A percentile compares a stretch with the other conserved stretches of the same genome.
Evolutionary conservation across 768 basidiomycete genomes (phyloP).

Genomic region (Scleroderma citrinum): DNA sequence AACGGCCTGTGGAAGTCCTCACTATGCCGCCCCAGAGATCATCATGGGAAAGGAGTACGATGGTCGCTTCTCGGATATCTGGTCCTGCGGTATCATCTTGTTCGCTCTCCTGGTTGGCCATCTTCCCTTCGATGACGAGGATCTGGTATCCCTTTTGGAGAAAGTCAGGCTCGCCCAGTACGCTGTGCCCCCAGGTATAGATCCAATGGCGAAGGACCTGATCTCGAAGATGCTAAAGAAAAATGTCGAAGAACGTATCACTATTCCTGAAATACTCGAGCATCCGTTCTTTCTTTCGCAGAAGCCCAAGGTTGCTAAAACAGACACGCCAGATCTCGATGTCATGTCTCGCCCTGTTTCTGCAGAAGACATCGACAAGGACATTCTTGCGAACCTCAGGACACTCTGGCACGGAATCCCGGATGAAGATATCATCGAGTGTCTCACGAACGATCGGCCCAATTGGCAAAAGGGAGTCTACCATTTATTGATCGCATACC

Average conservation of each 20-base stretch:
- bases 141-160: constrained; percentile 67
- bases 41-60: constrained; percentile 78
- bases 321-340: constrained; percentile 53
- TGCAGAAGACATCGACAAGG: constrained; percentile 69
- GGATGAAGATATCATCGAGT: constrained; percentile 67
- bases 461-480: constrained; percentile 98
- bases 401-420: constrained; percentile 86
- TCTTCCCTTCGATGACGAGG: constrained; percentile 92
- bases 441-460: constrained; percentile 57
- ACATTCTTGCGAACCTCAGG: constrained; percentile 84
- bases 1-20: constrained; percentile 91
- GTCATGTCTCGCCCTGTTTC: constrained; percentile 66
- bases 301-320: constrained; percentile 37
- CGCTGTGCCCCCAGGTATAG: constrained; percentile 68
- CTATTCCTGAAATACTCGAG: constrained; percentile 69
- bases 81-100: constrained; percentile 95
- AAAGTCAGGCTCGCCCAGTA: constrained; percentile 74
- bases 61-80: constrained; percentile 86
- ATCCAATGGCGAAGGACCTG: constrained; percentile 66
- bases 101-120: constrained; percentile 82
- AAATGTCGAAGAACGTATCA: constrained; percentile 70
- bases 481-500: constrained; percentile 80
- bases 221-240: constrained; percentile 76
- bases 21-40: constrained; percentile 93
- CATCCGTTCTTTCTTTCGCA: constrained; percentile 75